A percentile compares a stretch with the other conserved stretches of the same genome.
phyloP scores from a whole-genome alignment of 2,329 filamentous ascomycete genomes.

The Ascocoryne sarcoides region DNA sequence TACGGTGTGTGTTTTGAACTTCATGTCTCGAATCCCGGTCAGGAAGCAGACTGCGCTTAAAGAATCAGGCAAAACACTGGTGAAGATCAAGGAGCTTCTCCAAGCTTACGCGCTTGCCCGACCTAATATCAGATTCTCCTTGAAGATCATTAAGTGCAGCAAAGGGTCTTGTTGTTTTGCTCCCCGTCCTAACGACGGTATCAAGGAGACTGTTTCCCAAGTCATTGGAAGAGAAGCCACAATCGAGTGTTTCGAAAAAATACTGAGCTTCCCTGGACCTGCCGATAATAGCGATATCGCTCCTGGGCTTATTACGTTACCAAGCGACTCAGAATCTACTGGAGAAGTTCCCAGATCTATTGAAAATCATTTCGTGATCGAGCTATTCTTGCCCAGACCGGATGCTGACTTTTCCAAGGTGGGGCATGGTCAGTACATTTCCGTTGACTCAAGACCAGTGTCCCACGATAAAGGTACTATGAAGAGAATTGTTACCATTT shows the following conservation, averaged over 20 bases:
- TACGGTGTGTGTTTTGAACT: slow-evolving; percentile 49
- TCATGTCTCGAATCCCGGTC: slow-evolving; percentile 56
- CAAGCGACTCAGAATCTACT: not conserved
- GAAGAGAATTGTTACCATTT: slow-evolving; percentile 48
- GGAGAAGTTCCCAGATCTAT: not conserved
- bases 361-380: slow-evolving; percentile 35
- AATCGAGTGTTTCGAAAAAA: slow-evolving; percentile 41
- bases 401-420: slow-evolving; percentile 37
- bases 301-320: not conserved
- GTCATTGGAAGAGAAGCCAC: slow-evolving; percentile 55
- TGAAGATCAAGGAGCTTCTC: slow-evolving; percentile 50
- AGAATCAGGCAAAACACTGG: slow-evolving; percentile 46
- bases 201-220: slow-evolving; percentile 53
- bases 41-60: slow-evolving; percentile 50
- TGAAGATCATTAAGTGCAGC: slow-evolving; percentile 47
- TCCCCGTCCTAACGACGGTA: slow-evolving; percentile 39
- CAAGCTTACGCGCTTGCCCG: slow-evolving; percentile 58
- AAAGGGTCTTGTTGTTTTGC: slow-evolving; percentile 54
- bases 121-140: slow-evolving; percentile 49
- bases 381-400: slow-evolving; percentile 49
- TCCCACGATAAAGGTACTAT: slow-evolving; percentile 43
- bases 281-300: slow-evolving; percentile 4
- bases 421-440: slow-evolving; percentile 50
- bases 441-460: slow-evolving; percentile 60
- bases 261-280: slow-evolving; percentile 14